Conservation (phyloP, 164 flowering plant species). For the Saururus chinensis region DNA sequence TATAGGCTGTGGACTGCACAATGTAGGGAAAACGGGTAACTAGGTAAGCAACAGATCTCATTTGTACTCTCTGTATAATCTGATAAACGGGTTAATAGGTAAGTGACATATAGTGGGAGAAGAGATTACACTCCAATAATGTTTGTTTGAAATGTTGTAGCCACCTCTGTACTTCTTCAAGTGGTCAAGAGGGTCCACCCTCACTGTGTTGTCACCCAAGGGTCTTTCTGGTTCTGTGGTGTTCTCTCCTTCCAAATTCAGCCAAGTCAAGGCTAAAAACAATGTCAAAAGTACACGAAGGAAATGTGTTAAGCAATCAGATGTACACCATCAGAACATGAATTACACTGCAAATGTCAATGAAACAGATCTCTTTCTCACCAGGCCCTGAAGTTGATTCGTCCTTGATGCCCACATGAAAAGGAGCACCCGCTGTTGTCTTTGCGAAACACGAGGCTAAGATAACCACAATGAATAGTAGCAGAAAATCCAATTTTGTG, state of each 20-base stretch:
- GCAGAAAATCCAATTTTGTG: too few relatives aligned
- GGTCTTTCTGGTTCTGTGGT: constrained; percentile 11
- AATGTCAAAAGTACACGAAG: too few relatives aligned
- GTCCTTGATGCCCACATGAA: neutral
- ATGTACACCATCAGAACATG: too few relatives aligned
- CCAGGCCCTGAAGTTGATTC: neutral
- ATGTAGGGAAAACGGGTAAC: neutral
- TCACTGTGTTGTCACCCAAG: constrained; percentile 33
- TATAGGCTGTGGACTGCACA: constrained; percentile 62
- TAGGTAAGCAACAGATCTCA: neutral
- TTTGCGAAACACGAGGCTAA: neutral
- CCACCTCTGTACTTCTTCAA: constrained; percentile 80
- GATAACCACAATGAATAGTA: neutral
- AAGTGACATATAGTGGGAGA: constrained; percentile 6
- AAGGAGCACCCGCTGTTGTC: neutral
- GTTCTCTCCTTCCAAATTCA: constrained; percentile 11
- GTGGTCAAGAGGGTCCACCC: constrained; percentile 64
- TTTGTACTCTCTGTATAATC: neutral
- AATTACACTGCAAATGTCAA: too few relatives aligned
- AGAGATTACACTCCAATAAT: constrained; percentile 81
- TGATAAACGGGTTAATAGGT: neutral
- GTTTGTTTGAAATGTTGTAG: constrained; percentile 62
- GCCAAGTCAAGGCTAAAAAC: neutral
- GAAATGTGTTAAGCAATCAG: too few relatives aligned
- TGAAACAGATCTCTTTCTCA: neutral